phyloP scores from a whole-genome alignment of 352 stramenopile genomes.

The Globisporangium emineosum region DNA sequence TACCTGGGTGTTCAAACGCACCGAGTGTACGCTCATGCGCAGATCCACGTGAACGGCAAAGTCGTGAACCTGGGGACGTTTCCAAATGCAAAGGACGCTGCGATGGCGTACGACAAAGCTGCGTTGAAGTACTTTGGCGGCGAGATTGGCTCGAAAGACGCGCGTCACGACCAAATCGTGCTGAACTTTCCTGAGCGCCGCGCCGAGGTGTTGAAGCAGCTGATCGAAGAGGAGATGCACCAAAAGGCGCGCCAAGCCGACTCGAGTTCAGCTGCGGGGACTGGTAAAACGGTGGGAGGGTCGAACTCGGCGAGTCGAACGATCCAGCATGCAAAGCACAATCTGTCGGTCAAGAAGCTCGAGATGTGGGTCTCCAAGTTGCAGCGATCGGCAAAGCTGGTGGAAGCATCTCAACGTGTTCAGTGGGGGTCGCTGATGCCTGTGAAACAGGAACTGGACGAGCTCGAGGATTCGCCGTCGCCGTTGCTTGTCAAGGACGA shows the following conservation, averaged over 20 bases:
- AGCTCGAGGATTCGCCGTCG: constrained; percentile 14
- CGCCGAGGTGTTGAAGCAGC: constrained; percentile 47
- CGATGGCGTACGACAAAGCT: constrained; percentile 79
- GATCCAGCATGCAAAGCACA: constrained; percentile 71
- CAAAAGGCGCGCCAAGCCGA: constrained; percentile 30
- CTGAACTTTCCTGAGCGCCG: constrained; percentile 79
- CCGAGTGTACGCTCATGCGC: constrained; percentile 68
- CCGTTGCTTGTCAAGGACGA: constrained; percentile 39
- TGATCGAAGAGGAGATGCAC: constrained; percentile 66
- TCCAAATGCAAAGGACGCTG: constrained; percentile 59
- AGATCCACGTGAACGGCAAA: constrained; percentile 79
- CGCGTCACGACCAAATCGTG: constrained; percentile 43
- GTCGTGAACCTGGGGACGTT: constrained; percentile 77
- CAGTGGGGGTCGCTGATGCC: constrained; percentile 49
- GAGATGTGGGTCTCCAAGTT: constrained; percentile 71
- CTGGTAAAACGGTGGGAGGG: background rate
- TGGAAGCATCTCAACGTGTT: constrained; percentile 74
- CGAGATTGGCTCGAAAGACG: constrained; percentile 33
- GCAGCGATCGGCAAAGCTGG: constrained; percentile 69
- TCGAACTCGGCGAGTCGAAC: constrained; percentile 31
- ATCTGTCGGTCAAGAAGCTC: constrained; percentile 73
- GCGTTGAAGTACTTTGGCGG: constrained; percentile 74
- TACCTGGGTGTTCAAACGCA: constrained; percentile 74
- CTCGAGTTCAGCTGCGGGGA: background rate
- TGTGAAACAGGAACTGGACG: constrained; percentile 30